Evolutionary conservation across 2,329 filamentous ascomycete genomes (phyloP).

Genomic region (Colletotrichum euphorbiae): DNA sequence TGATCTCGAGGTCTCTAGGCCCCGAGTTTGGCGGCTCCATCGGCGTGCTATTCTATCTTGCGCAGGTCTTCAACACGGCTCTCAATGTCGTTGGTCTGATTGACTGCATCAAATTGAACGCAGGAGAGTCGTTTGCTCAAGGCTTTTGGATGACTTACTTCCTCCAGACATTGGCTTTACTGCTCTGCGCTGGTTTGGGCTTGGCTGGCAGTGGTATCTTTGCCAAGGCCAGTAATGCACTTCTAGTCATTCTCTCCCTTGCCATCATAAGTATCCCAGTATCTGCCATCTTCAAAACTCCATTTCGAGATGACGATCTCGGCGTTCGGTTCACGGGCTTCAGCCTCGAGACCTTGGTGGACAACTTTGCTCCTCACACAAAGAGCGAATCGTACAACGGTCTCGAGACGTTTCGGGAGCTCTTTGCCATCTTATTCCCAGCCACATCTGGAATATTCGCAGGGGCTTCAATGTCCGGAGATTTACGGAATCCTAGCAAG

Average conservation of each 20-base stretch:
- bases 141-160: constrained; percentile 83
- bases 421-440: constrained; percentile 90
- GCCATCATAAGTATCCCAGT: constrained; percentile 85
- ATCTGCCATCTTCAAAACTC: constrained; percentile 75
- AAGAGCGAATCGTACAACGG: constrained; percentile 71
- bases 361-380: constrained; percentile 80
- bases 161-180: constrained; percentile 77
- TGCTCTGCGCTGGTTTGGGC: constrained; percentile 80
- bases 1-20: constrained; percentile 86
- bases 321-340: constrained; percentile 83
- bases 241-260: constrained; percentile 77
- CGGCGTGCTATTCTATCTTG: constrained; percentile 89
- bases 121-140: constrained; percentile 74
- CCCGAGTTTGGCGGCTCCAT: constrained; percentile 92
- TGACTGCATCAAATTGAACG: constrained; percentile 82
- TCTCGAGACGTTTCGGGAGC: constrained; percentile 78
- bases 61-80: constrained; percentile 87
- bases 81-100: constrained; percentile 90
- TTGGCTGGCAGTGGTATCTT: constrained; percentile 85
- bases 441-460: constrained; percentile 70
- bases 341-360: constrained; percentile 75
- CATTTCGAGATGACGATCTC: constrained; percentile 72
- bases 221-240: constrained; percentile 80
- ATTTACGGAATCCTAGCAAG: constrained; percentile 84
- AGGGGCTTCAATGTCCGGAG: constrained; percentile 91